A percentile compares a stretch with the other conserved stretches of the same genome.
phyloP scores from a whole-genome alignment of 2,329 filamentous ascomycete species.

The Phaeoacremonium minimum region DNA sequence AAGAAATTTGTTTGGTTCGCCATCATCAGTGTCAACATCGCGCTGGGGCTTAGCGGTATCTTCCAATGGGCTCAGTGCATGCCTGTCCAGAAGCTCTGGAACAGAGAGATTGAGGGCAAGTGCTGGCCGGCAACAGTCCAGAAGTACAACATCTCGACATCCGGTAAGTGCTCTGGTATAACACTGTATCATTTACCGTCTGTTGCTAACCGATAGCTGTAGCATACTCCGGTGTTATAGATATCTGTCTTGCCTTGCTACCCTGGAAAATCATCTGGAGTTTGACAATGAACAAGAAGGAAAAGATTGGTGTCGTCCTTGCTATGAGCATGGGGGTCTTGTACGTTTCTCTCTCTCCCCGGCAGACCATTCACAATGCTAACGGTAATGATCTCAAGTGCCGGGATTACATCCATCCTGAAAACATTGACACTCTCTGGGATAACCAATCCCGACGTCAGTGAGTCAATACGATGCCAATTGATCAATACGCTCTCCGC shows the following conservation, averaged over 20 bases:
- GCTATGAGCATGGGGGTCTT: conserved; percentile 12
- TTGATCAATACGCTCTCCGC: background rate
- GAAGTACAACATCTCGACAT: conserved; percentile 15
- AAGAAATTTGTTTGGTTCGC: conserved; percentile 21
- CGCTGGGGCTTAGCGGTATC: conserved; percentile 17
- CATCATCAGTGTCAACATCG: conserved; percentile 24
- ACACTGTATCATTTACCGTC: background rate
- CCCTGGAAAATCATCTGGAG: conserved; percentile 11
- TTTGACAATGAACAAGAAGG: conserved; percentile 7
- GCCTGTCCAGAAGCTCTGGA: conserved; percentile 18
- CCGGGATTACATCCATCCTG: conserved; percentile 23
- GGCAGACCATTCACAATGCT: background rate
- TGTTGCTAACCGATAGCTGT: background rate
- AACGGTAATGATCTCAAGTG: conserved; percentile 15
- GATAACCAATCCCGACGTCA: conserved; percentile 13
- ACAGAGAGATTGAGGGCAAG: conserved; percentile 12
- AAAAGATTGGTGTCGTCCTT: conserved; percentile 8
- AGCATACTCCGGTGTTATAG: conserved; percentile 10
- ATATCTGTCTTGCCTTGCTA: conserved; percentile 9
- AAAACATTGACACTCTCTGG: conserved; percentile 20
- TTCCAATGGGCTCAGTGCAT: conserved; percentile 18
- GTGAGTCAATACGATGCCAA: background rate
- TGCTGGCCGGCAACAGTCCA: conserved; percentile 18
- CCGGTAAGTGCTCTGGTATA: conserved; percentile 11
- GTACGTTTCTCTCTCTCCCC: conserved; percentile 20